Evolutionary conservation across 257 asterid genomes (phyloP).

Genomic region (Oldenlandia corymbosa): DNA sequence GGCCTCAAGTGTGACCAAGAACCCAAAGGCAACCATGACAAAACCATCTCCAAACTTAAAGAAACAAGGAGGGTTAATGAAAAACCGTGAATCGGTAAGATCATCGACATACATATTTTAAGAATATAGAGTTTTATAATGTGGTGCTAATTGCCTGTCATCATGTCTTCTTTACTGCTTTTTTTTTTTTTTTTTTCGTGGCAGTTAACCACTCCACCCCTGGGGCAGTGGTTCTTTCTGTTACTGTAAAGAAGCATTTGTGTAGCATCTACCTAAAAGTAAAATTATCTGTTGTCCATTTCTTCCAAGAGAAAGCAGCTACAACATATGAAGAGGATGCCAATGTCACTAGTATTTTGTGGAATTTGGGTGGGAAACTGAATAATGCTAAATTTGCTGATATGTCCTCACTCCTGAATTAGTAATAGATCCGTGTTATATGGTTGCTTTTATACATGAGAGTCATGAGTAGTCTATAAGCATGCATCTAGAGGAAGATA

Average conservation of each 20-base stretch:
- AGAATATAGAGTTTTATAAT: not conserved
- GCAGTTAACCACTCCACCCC: no score
- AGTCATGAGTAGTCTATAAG: not conserved
- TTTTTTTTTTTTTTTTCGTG: no score
- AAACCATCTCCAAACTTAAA: conserved; percentile 44
- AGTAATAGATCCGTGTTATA: not conserved
- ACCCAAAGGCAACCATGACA: conserved; percentile 30
- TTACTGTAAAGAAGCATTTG: not conserved
- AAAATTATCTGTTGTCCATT: not conserved
- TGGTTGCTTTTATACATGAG: not conserved
- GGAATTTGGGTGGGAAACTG: not conserved
- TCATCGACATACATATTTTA: conserved; percentile 10
- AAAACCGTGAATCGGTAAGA: conserved; percentile 58
- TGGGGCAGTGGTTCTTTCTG: no score
- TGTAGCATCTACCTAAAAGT: not conserved
- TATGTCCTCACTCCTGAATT: no score
- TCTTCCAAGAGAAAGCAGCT: not conserved
- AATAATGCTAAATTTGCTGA: no score
- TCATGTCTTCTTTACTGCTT: not conserved
- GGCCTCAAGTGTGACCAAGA: conserved; percentile 26
- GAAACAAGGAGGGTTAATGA: conserved; percentile 45
- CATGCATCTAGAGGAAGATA: no score
- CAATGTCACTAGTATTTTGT: not conserved
- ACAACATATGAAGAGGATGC: not conserved
- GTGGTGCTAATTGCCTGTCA: not conserved